Evolutionary conservation across 225 moss, liverwort and hornwort species (phyloP), one percentile per base, ranked within the genome.

Genomic region (Marchantia polymorpha): DNA sequence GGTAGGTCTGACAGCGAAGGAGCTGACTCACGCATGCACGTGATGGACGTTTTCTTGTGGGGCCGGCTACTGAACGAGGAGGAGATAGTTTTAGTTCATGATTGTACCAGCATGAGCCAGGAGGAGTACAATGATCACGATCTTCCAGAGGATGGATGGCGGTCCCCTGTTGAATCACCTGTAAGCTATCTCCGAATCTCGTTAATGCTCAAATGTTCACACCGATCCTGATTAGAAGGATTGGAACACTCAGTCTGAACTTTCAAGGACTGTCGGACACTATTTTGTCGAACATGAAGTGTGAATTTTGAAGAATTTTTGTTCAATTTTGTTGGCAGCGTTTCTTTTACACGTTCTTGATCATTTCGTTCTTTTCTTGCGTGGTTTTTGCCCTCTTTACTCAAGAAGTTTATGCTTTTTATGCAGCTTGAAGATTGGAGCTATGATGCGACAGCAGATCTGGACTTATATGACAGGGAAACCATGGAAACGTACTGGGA

Each of bases 1-100:
- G 96, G 96, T 77, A 91, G 94, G 48, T 96, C 96, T 53, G 96
- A 96, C 67, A 96, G 94, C 85, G 94, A 94, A 90, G 94, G 96
- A 78, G 96, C 94, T 73, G 94, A 96, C 78, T 94, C 94, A 75
- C 88, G 94, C 80, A 96, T 96, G 96, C 96, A 94, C 79, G 91
- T 92, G 51, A 96, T 92, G 94, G 96, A 94, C 86, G 88, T 96
- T 52, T 88, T 96, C 69, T 87, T 96, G 84, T 96, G 96, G 96
- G 92, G 96, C 26, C 89, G 94, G 50, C 90, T 93, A 70, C 83
- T 96, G 76, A 83, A 92, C 6, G 96, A 96, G 80, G 96, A 96
- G 80, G 96, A 96, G 79, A 92, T 96, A 47, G 69, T 92, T 78
- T 81, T 81, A 68, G 93, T 96, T 47, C 91, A 96, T 78, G 91